Evolutionary conservation across 2,329 filamentous ascomycete genomes (phyloP).

Genomic region (Ascochyta lentis): DNA sequence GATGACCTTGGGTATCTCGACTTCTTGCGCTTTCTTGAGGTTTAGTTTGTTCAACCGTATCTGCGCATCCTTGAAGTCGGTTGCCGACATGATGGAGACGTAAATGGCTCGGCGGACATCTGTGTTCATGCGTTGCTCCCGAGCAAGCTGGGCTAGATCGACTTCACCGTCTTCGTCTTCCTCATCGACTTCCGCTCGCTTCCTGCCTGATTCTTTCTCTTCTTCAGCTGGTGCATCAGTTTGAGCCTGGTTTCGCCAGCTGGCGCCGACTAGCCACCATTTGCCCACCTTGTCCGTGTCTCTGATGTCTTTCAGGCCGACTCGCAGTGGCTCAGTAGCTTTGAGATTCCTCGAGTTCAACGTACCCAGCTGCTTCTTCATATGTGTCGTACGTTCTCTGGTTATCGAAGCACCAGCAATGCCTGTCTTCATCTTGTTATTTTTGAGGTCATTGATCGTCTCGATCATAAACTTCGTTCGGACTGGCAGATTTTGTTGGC

Average conservation of each 20-base stretch:
- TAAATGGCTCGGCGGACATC: conserved; percentile 91
- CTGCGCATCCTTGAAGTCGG: conserved; percentile 83
- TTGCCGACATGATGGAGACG: conserved; percentile 83
- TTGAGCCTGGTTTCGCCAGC: conserved; percentile 66
- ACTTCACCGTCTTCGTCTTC: conserved; percentile 51
- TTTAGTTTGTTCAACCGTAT: conserved; percentile 79
- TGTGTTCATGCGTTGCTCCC: conserved; percentile 84
- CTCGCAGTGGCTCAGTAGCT: conserved; percentile 79
- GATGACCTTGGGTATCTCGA: conserved; percentile 85
- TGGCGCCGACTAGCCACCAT: conserved; percentile 99
- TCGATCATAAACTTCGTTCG: conserved; percentile 98
- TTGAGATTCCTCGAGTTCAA: conserved; percentile 74
- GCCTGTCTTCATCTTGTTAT: conserved; percentile 84
- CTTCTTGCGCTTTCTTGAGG: conserved; percentile 83
- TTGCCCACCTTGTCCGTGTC: conserved; percentile 87
- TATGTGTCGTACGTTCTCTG: conserved; percentile 82
- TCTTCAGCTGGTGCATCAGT: conserved; percentile 48
- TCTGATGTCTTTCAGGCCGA: conserved; percentile 81
- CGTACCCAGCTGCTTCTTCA: conserved; percentile 86
- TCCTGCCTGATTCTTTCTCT: conserved; percentile 35
- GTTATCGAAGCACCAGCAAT: conserved; percentile 73
- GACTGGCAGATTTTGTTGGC: conserved; percentile 76
- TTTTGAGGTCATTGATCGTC: conserved; percentile 91
- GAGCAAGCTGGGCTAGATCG: conserved; percentile 76
- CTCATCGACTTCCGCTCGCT: conserved; percentile 14